These are phyloP conservation scores for Colletotrichum acutatum DNA, from an alignment of 2,329 filamentous ascomycete genomes.

Conservation along the genomic window DNA sequence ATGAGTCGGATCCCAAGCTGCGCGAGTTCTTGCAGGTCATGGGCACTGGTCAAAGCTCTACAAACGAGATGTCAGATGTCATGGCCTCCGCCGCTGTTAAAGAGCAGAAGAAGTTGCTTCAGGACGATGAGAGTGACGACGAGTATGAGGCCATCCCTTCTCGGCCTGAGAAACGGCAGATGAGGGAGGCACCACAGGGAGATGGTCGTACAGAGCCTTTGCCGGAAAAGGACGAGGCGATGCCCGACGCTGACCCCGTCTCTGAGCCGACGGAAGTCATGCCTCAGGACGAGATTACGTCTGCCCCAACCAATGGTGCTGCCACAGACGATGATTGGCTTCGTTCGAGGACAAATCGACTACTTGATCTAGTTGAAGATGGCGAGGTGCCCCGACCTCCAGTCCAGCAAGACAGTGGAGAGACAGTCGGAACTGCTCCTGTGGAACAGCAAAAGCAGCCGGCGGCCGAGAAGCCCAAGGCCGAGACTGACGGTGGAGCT, in stretches of 20 bases:
- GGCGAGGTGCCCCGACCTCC: conserved; percentile 59
- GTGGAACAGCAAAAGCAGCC: conserved; percentile 19
- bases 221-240: conserved; percentile 28
- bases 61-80: conserved; percentile 32
- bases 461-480: conserved; percentile 29
- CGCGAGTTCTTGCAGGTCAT: conserved; percentile 89
- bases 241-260: conserved; percentile 18
- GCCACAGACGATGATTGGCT: conserved; percentile 91
- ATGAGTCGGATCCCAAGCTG: conserved; percentile 80
- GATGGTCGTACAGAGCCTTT: conserved; percentile 30
- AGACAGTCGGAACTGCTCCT: conserved; percentile 13
- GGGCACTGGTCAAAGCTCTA: conserved; percentile 64
- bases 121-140: conserved; percentile 73
- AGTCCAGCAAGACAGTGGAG: conserved; percentile 35
- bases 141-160: conserved; percentile 77
- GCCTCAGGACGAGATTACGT: conserved; percentile 22
- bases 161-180: conserved; percentile 59
- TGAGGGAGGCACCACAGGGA: conserved; percentile 34
- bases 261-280: conserved; percentile 12
- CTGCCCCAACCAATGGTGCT: conserved; percentile 9
- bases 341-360: conserved; percentile 85
- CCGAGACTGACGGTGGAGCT: conserved; percentile 42
- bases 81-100: conserved; percentile 28
- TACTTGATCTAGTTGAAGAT: conserved; percentile 86
- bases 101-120: conserved; percentile 47